Conservation (phyloP, 164 flowering plant genomes). For the Cinnamomum micranthum region DNA sequence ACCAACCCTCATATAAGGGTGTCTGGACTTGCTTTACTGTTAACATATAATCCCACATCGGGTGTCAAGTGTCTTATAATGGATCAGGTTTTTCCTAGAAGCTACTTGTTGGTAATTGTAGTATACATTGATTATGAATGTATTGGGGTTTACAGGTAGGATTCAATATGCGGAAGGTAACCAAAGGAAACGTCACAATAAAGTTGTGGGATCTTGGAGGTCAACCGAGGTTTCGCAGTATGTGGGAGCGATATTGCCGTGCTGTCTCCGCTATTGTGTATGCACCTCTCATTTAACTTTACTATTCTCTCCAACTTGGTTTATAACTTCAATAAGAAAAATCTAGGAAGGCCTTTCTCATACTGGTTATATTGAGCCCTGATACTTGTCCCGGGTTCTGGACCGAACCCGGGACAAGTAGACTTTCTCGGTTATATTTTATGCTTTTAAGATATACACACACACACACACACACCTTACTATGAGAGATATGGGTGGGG, state of each 20-base stretch:
- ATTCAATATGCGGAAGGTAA: slow-evolving; percentile 94
- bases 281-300: slow-evolving; percentile 8
- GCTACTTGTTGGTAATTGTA: neutral
- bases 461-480: too few species aligned
- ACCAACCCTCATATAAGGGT: neutral
- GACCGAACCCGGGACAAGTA: too few species aligned
- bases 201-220: slow-evolving; percentile 99
- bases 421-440: too few species aligned
- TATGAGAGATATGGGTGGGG: too few species aligned
- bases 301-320: neutral
- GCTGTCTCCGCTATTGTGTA: slow-evolving; percentile 94
- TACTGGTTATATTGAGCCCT: too few species aligned
- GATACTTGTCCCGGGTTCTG: too few species aligned
- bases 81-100: neutral
- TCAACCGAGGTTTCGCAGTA: slow-evolving; percentile 94
- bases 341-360: neutral
- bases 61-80: neutral
- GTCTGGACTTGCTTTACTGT: neutral
- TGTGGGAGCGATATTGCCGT: slow-evolving; percentile 99
- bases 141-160: slow-evolving; percentile 58
- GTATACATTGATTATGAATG: neutral
- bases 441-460: too few species aligned
- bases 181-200: slow-evolving; percentile 90
- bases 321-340: neutral
- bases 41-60: neutral